These are phyloP conservation scores for Aspergillus sp. DNA, from an alignment of 2,329 filamentous ascomycete species.

Conservation along the genomic window DNA sequence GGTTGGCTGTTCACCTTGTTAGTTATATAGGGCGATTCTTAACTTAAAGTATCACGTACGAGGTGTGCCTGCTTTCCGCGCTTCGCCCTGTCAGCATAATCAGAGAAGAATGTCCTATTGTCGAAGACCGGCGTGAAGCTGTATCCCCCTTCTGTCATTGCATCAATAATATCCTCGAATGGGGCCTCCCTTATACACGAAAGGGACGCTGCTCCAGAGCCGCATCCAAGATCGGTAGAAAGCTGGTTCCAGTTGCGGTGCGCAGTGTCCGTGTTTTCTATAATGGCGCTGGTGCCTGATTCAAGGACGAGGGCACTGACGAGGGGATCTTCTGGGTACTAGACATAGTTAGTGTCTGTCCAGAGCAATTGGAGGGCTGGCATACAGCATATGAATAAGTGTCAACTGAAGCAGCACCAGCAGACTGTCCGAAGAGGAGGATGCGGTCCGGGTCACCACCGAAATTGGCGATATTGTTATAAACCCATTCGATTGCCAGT, in stretches of 20 bases:
- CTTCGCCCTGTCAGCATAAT: background rate
- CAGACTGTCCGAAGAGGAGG: slow-evolving; percentile 11
- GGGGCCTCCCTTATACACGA: background rate
- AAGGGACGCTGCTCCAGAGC: background rate
- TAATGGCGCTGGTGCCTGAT: background rate
- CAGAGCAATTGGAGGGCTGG: background rate
- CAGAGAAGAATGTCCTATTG: slow-evolving; percentile 3
- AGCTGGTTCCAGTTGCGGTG: background rate
- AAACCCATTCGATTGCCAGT: slow-evolving; percentile 9
- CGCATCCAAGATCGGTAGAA: background rate
- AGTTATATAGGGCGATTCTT: background rate
- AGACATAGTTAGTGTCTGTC: background rate
- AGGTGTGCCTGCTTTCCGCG: background rate
- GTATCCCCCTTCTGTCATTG: background rate
- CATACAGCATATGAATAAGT: slow-evolving; percentile 5
- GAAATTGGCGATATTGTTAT: slow-evolving; percentile 11
- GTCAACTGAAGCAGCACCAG: slow-evolving; percentile 7
- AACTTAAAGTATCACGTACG: background rate
- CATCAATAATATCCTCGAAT: background rate
- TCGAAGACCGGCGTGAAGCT: slow-evolving; percentile 4
- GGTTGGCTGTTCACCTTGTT: background rate
- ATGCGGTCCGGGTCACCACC: slow-evolving; percentile 9
- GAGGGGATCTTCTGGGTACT: background rate
- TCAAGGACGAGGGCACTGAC: background rate
- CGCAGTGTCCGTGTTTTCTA: background rate